A percentile compares a stretch with the other conserved stretches of the same genome.
Conservation (phyloP, 768 basidiomycete species). For the Lactifluus subvellereus region DNA sequence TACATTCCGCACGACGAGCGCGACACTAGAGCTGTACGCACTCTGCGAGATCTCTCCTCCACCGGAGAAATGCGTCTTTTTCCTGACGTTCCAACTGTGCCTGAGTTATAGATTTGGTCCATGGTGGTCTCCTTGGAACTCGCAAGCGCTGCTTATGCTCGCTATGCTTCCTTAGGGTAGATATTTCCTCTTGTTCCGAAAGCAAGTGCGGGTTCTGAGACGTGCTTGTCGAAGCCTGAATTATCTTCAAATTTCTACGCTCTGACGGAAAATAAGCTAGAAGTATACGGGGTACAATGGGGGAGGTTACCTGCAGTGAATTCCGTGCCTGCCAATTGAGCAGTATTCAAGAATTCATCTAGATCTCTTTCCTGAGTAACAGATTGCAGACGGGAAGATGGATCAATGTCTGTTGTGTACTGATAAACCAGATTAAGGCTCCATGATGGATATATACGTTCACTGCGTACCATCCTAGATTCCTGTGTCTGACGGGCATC, state of each 20-base stretch:
- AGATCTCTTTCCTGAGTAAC: slow-evolving; percentile 95
- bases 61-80: slow-evolving; percentile 84
- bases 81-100: slow-evolving; percentile 84
- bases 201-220: slow-evolving; percentile 83
- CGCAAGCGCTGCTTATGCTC: slow-evolving; percentile 70
- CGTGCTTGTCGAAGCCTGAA: slow-evolving; percentile 49
- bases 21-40: slow-evolving; percentile 35
- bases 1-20: background rate
- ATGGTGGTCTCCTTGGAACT: slow-evolving; percentile 85
- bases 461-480: slow-evolving; percentile 56
- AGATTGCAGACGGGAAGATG: slow-evolving; percentile 68
- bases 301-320: slow-evolving; percentile 77
- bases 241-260: slow-evolving; percentile 73
- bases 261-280: slow-evolving; percentile 38
- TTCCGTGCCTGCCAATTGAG: slow-evolving; percentile 89
- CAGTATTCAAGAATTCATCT: slow-evolving; percentile 93
- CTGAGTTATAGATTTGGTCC: slow-evolving; percentile 77
- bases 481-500: slow-evolving; percentile 58
- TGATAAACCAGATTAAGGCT: slow-evolving; percentile 28
- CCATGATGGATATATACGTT: background rate
- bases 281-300: background rate
- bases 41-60: slow-evolving; percentile 90
- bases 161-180: slow-evolving; percentile 63
- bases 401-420: slow-evolving; percentile 74
- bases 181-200: slow-evolving; percentile 73